Evolutionary conservation across 805 yeast species (phyloP), one percentile per base, ranked within the genome.

Genomic region (Wickerhamomyces alni): DNA sequence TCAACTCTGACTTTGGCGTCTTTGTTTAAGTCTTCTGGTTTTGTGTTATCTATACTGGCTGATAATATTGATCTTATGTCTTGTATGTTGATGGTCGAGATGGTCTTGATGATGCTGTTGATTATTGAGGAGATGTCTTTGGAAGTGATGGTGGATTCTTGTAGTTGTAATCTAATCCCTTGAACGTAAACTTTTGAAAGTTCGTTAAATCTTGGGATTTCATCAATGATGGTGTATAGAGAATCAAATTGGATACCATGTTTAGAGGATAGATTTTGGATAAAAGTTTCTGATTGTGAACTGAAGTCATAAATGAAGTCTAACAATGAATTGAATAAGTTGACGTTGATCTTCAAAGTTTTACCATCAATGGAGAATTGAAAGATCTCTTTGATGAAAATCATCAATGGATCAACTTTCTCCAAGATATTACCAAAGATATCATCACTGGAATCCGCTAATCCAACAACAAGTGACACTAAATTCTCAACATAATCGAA

Each of bases 401-500:
- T 38, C 22, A 65, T 55, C 6, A 52, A 16, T 17, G 52, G 46
- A 9, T 47, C 49, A 19, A 63, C 35, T 9, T 56, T 50, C 1
- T 45, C 38, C 24, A 65, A 42, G 8, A 73, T 47, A 5, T 65
- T 61, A 19, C 66, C 65, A 37, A 77, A 69, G n/a, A 84, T 71
- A n/a, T 72, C 78, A 18, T 77, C 80, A 8, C 82, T 74, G 11
- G 80, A 74, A 50, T 79, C 75, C 17, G 82, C 76, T 35, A 88
- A 65, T 1, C 82, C 82, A 16, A 80, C 77, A 7, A 80, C 59
- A 39, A 87, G 68, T 0, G 93, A 80, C 25, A 87, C 54, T 17
- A 87, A 54, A 55, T 87, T 87, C 48, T 87, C 96, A 4, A 80
- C 67, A 51, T 74, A 80, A 47, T 82, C 91, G 49, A 73, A 74